Evolutionary conservation across 257 asterid species (phyloP).

Genomic region (Ilex aquifolium): DNA sequence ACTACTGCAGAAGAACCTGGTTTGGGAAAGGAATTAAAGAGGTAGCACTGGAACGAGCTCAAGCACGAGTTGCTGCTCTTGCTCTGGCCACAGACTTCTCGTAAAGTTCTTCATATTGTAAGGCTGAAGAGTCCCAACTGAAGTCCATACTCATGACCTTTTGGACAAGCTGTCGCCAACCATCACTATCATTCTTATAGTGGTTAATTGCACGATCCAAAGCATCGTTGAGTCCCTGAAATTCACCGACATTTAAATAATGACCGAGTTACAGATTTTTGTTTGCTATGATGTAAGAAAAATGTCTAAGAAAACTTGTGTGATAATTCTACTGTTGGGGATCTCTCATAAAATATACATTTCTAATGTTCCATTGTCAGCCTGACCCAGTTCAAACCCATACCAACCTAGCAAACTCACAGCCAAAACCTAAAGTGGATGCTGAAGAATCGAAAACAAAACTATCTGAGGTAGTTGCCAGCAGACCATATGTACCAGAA

Average conservation of each 20-base stretch:
- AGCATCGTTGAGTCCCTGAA: slow-evolving; percentile 62
- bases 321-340: too few species aligned
- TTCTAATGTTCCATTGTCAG: neutral
- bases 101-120: slow-evolving; percentile 79
- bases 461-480: too few species aligned
- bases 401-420: neutral
- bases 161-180: slow-evolving; percentile 67
- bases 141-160: slow-evolving; percentile 87
- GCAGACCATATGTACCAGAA: neutral
- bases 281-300: neutral
- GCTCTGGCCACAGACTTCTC: slow-evolving; percentile 63
- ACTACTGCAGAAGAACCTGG: neutral
- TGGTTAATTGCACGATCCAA: slow-evolving; percentile 69
- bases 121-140: slow-evolving; percentile 89
- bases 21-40: neutral
- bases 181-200: slow-evolving; percentile 41
- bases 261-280: neutral
- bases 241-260: neutral
- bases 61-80: slow-evolving; percentile 33
- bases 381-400: neutral
- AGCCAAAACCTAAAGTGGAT: neutral
- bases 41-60: slow-evolving; percentile 15
- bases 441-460: neutral
- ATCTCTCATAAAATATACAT: too few species aligned
- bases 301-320: too few species aligned